A percentile compares a stretch with the other conserved stretches of the same genome.
Conservation (phyloP, 352 stramenopile genomes). For the Globisporangium paddicum region DNA sequence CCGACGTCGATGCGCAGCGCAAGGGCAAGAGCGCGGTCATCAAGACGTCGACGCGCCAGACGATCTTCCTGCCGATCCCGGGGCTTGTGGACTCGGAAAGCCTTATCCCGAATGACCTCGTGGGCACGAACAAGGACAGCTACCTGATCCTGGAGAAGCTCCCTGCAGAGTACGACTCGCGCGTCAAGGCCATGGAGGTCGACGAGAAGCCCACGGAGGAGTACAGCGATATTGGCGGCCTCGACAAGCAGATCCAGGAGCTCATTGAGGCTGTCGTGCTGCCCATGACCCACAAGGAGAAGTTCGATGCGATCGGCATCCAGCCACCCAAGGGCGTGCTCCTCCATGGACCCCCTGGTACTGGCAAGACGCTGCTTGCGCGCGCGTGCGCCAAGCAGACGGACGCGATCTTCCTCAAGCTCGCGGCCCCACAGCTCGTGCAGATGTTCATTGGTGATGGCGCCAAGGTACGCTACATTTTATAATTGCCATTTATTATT, state of each 20-base stretch:
- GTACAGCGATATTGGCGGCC: conserved; percentile 95
- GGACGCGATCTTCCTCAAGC: conserved; percentile 98
- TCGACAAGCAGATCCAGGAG: conserved; percentile 99
- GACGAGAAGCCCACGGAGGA: conserved; percentile 93
- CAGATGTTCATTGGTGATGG: conserved; percentile 99
- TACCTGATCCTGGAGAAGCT: conserved; percentile 99
- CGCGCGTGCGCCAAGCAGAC: conserved; percentile 98
- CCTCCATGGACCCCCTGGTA: conserved; percentile 95
- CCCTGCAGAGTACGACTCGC: conserved; percentile 97
- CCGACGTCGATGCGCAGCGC: conserved; percentile 89
- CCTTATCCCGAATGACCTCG: conserved; percentile 95
- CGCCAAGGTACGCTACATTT: conserved; percentile 67
- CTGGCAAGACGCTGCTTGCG: conserved; percentile 98
- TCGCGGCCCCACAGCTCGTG: conserved; percentile 97
- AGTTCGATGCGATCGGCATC: conserved; percentile 97
- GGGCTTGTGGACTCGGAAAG: conserved; percentile 94
- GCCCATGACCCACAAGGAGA: conserved; percentile 98
- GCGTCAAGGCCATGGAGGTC: conserved; percentile 98
- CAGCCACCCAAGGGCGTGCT: conserved; percentile 96
- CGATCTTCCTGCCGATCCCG: conserved; percentile 98
- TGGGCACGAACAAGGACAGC: conserved; percentile 99
- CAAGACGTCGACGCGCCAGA: conserved; percentile 97
- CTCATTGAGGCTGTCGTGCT: conserved; percentile 97
- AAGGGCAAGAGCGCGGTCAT: conserved; percentile 96
- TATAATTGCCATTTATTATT: background rate